Evolutionary conservation across 2,329 filamentous ascomycete genomes (phyloP), one percentile per base, ranked within the genome.

Genomic region (Beauveria brongniartii): DNA sequence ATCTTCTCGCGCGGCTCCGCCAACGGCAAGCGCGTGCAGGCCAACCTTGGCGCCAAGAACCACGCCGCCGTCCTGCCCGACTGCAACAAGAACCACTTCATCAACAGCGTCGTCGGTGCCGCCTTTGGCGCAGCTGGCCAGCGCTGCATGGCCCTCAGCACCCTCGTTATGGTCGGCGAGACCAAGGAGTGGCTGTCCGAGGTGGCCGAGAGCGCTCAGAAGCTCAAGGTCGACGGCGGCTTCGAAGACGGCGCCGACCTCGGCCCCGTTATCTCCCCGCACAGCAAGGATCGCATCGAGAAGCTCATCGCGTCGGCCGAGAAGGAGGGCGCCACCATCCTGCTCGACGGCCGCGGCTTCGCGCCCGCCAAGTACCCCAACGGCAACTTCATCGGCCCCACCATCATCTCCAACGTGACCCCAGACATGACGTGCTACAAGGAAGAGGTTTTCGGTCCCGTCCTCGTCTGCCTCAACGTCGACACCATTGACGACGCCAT

Each of bases 41-140:
- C 90, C 72, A 94, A 94, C 76, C 77, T 94, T 64, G 91, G 90
- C 46, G 90, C 90, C 66, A 94, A 94, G 83, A 94, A 94, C 80
- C 90, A 94, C 73, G 90, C 90, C 30, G 88, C 89, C 58, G 86
- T 94, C 34, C 82, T 93, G 63, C 90, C 90, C 20, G 90, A 94
- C 78, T 89, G 87, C 79, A 92, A 94, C 80, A 93, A 92, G 83
- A 92, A 94, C 79, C 89, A 92, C 69, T 90, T 91, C 66, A 78
- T 94, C 69, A 94, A 93, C 77, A 88, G 89, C 48, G 90, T 94
- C 65, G 84, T 90, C 5, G 91, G 90, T 65, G 90, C 91, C 40
- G 90, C 91, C 24, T 94, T 94, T 67, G 90, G 90, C 65, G 90
- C 90, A 65, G 90, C 90, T 26, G 90, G 90, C 43, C 90, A 94